phyloP scores from a whole-genome alignment of 2,329 filamentous ascomycete species.

The Teratosphaeria zuluensis region DNA sequence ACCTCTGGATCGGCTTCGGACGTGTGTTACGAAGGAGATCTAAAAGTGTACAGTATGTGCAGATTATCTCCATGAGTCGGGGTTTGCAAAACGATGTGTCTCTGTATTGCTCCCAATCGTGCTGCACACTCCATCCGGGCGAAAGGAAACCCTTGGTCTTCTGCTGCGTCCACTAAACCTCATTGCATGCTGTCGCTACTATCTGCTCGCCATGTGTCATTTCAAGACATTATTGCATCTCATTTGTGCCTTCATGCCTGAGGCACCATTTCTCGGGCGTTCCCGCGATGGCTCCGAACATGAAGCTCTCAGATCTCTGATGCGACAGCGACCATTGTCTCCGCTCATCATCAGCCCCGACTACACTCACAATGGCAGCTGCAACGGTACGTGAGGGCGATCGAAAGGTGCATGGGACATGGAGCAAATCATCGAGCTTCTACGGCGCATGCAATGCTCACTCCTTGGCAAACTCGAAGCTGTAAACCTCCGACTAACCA shows the following conservation, averaged over 20 bases:
- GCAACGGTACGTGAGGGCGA: slow-evolving; percentile 16
- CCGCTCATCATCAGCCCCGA: slow-evolving; percentile 1
- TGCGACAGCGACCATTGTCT: not conserved
- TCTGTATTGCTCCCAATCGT: not conserved
- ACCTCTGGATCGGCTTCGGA: not conserved
- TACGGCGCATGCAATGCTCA: not conserved
- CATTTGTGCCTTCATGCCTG: not conserved
- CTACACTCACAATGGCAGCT: slow-evolving; percentile 21
- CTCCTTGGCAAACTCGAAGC: not conserved
- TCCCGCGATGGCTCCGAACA: not conserved
- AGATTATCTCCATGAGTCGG: not conserved
- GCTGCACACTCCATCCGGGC: not conserved
- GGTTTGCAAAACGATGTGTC: not conserved
- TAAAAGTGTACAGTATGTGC: not conserved
- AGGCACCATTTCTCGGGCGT: not conserved
- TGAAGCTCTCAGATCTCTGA: not conserved
- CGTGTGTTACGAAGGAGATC: not conserved
- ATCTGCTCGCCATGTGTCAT: not conserved
- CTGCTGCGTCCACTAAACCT: not conserved
- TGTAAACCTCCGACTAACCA: not conserved
- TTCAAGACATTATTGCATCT: not conserved
- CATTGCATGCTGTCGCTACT: not conserved
- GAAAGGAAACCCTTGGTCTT: not conserved
- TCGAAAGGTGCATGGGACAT: not conserved
- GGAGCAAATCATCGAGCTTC: not conserved